Percentiles rank a stretch among this genome's conserved stretches.
Evolutionary conservation across 306 rosid genomes (phyloP).

Genomic region (Clitoria ternatea): DNA sequence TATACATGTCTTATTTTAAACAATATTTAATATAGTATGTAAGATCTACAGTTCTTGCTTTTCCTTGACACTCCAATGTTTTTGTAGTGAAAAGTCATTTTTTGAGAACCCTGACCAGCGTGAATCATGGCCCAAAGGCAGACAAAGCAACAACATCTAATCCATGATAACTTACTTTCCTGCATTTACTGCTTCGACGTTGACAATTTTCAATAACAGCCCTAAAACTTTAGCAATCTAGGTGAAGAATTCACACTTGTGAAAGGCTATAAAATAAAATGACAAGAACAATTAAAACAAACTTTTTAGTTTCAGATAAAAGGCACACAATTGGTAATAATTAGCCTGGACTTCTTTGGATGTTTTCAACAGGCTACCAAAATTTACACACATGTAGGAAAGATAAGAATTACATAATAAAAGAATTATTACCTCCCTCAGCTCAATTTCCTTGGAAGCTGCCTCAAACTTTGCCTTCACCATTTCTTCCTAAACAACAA

Average conservation of each 20-base stretch:
- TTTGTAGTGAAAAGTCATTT: background rate
- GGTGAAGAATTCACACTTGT: conserved; percentile 10
- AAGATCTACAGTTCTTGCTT: background rate
- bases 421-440: conserved; percentile 53
- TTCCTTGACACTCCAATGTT: background rate
- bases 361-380: background rate
- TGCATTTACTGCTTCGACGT: background rate
- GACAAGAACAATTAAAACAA: background rate
- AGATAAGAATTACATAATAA: conserved; percentile 3
- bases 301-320: background rate
- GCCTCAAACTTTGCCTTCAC: conserved; percentile 80
- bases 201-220: background rate
- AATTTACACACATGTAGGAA: background rate
- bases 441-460: conserved; percentile 52
- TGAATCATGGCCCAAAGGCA: background rate
- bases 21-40: background rate
- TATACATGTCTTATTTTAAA: background rate
- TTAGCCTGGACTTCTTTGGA: background rate
- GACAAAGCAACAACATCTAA: background rate
- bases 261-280: background rate
- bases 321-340: background rate
- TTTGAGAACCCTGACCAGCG: background rate
- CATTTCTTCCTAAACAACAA: conserved; percentile 74
- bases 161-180: background rate
- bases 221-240: background rate